Conservation (phyloP, 2,329 filamentous ascomycete species). For the Colletotrichum sp. region DNA sequence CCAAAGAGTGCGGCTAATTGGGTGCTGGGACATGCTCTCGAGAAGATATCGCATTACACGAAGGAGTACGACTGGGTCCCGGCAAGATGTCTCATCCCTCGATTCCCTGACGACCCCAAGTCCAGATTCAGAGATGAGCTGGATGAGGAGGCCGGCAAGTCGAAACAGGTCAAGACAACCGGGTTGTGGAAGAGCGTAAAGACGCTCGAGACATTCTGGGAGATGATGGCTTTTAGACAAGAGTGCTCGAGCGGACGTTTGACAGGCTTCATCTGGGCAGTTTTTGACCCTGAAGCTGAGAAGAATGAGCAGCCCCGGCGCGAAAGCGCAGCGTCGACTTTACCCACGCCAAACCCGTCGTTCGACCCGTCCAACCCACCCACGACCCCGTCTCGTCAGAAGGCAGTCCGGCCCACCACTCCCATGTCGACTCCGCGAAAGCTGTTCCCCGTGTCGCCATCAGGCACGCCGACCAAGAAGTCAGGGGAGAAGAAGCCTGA, state of each 20-base stretch:
- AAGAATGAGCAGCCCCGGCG: not conserved
- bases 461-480: slow-evolving; percentile 35
- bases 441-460: slow-evolving; percentile 27
- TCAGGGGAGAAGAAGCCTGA: slow-evolving; percentile 18
- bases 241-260: slow-evolving; percentile 92
- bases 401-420: slow-evolving; percentile 26
- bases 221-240: slow-evolving; percentile 95
- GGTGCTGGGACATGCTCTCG: slow-evolving; percentile 76
- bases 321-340: not conserved
- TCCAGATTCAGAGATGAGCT: slow-evolving; percentile 87
- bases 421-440: slow-evolving; percentile 37
- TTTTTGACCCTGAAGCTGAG: slow-evolving; percentile 66
- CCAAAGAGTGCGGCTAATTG: slow-evolving; percentile 60
- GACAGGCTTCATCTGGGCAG: slow-evolving; percentile 94
- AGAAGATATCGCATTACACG: slow-evolving; percentile 65
- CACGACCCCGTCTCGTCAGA: slow-evolving; percentile 36
- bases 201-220: slow-evolving; percentile 93
- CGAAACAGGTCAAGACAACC: slow-evolving; percentile 55
- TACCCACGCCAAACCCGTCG: slow-evolving; percentile 33
- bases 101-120: slow-evolving; percentile 95
- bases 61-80: slow-evolving; percentile 67
- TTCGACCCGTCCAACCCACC: slow-evolving; percentile 25
- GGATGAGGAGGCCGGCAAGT: slow-evolving; percentile 77
- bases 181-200: slow-evolving; percentile 85
- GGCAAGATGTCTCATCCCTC: slow-evolving; percentile 83